phyloP scores from a whole-genome alignment of 129 eudicot species.

The Sambucus nigra region DNA sequence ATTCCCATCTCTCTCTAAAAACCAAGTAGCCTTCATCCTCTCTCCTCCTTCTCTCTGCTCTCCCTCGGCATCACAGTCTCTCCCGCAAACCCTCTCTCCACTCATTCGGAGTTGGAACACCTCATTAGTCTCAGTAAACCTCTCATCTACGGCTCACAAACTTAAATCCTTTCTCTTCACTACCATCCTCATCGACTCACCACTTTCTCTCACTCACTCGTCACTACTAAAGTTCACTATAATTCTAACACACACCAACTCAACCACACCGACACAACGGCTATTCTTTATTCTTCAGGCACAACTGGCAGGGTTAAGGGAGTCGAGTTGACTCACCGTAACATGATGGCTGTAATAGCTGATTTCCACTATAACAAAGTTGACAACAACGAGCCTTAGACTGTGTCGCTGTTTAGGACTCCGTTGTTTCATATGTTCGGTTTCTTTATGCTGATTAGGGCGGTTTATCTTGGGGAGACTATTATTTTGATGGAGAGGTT shows the following conservation, averaged over 20 bases:
- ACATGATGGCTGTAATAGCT: slow-evolving; percentile 40
- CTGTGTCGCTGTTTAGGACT: slow-evolving; percentile 47
- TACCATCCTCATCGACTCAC: slow-evolving; percentile 44
- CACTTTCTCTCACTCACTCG: slow-evolving; percentile 37
- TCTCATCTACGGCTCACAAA: slow-evolving; percentile 24
- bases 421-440: slow-evolving; percentile 94
- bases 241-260: not conserved
- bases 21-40: slow-evolving; percentile 53
- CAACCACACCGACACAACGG: slow-evolving; percentile 56
- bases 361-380: slow-evolving; percentile 12
- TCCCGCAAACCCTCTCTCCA: slow-evolving; percentile 74
- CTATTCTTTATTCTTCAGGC: slow-evolving; percentile 77
- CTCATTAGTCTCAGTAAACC: slow-evolving; percentile 43
- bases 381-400: not conserved
- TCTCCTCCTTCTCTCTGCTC: slow-evolving; percentile 69
- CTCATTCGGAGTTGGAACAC: slow-evolving; percentile 60
- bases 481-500: slow-evolving; percentile 62
- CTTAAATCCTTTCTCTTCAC: slow-evolving; percentile 29
- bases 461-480: slow-evolving; percentile 51
- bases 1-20: slow-evolving; percentile 35
- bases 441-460: slow-evolving; percentile 64
- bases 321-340: slow-evolving; percentile 78
- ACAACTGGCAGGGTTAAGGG: slow-evolving; percentile 88
- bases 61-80: slow-evolving; percentile 59
- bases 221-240: not conserved